phyloP scores from a whole-genome alignment of 306 rosid genomes.

The Lathyrus oleraceus region DNA sequence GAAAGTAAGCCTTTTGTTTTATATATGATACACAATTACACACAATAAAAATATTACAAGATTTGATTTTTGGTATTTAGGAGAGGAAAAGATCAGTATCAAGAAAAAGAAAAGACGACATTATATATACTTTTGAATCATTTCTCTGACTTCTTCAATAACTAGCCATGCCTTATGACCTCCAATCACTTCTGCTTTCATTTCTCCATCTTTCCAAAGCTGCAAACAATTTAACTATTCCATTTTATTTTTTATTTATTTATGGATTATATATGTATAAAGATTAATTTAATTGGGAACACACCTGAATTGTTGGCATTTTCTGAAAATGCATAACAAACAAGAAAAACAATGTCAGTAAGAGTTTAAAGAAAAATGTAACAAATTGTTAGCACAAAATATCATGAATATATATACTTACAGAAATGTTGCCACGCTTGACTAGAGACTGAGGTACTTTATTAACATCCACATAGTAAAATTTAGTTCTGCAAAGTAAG shows the following conservation, averaged over 20 bases:
- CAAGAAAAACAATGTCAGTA: not conserved
- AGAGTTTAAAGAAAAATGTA: not conserved
- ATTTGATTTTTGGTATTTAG: not conserved
- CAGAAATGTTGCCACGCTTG: slow-evolving; percentile 81
- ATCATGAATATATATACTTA: slow-evolving; percentile 34
- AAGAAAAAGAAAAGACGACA: not conserved
- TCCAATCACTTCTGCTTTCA: slow-evolving; percentile 83
- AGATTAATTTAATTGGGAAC: slow-evolving; percentile 17
- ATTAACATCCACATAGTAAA: slow-evolving; percentile 85
- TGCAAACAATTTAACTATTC: slow-evolving; percentile 36
- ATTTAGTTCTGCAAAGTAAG: slow-evolving; percentile 49
- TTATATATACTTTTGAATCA: slow-evolving; percentile 60
- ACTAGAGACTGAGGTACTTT: slow-evolving; percentile 86
- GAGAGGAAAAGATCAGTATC: not conserved
- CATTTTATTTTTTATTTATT: not conserved
- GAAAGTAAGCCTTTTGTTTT: slow-evolving; percentile 6
- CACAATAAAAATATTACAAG: not conserved
- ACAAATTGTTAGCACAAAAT: not conserved
- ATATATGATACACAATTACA: slow-evolving; percentile 19
- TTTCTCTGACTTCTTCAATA: slow-evolving; percentile 78
- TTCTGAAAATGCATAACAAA: slow-evolving; percentile 54
- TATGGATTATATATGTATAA: not conserved
- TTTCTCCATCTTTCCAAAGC: slow-evolving; percentile 95
- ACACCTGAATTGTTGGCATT: slow-evolving; percentile 97
- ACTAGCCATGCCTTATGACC: slow-evolving; percentile 93